Conservation (phyloP, 169 alveolate genomes). For the Eimeria falciformis region DNA sequence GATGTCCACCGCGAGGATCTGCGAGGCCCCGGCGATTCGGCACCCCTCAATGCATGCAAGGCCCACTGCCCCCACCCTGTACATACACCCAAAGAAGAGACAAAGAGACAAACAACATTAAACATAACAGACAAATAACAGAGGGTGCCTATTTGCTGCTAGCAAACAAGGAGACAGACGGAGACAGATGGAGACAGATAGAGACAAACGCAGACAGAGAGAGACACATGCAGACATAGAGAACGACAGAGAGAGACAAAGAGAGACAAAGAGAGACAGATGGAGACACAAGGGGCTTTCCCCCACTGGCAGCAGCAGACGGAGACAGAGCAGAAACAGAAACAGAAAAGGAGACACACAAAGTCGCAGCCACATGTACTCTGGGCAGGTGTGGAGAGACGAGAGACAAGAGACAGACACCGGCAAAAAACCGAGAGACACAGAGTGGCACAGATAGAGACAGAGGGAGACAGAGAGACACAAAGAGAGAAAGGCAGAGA, state of each 20-base stretch:
- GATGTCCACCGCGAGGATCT: constrained; percentile 84
- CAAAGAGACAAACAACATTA: no score
- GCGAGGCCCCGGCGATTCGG: constrained; percentile 82
- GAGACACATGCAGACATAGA: not conserved
- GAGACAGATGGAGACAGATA: not conserved
- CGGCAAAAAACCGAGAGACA: not conserved
- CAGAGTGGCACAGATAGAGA: not conserved
- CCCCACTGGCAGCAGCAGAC: not conserved
- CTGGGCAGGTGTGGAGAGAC: not conserved
- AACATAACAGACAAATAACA: no score
- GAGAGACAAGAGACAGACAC: not conserved
- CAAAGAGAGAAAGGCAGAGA: not conserved
- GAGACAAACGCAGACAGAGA: not conserved
- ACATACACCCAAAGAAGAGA: no score
- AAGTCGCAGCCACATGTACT: no score
- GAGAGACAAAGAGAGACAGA: not conserved
- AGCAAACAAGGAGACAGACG: not conserved
- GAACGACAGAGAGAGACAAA: not conserved
- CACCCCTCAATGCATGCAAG: constrained; percentile 89
- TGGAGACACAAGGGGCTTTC: no score
- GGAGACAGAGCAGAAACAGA: no score
- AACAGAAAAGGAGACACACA: no score
- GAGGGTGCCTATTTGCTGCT: no score
- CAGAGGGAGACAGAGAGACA: not conserved
- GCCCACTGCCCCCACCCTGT: constrained; percentile 91